Evolutionary conservation across 176 grass and related monocot species (phyloP).

Genomic region (Pharus latifolius): DNA sequence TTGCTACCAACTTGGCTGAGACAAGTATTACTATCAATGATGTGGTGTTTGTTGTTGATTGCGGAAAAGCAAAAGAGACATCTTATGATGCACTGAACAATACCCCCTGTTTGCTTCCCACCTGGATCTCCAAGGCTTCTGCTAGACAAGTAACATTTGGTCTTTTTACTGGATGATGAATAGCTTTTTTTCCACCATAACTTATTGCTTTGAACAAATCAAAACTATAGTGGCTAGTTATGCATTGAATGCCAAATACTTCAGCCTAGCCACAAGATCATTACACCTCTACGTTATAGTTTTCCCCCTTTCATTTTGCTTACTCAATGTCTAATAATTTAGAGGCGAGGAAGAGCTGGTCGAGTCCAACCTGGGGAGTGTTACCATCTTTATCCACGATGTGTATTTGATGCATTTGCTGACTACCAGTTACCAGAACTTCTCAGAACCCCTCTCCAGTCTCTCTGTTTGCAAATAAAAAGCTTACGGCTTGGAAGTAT

Average conservation of each 20-base stretch:
- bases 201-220: neutral
- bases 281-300: neutral
- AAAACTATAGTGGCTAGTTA: neutral
- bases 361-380: constrained; percentile 94
- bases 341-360: constrained; percentile 98
- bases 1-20: constrained; percentile 97
- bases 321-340: constrained; percentile 20
- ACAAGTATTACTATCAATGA: constrained; percentile 99
- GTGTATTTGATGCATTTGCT: constrained; percentile 79
- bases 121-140: constrained; percentile 99
- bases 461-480: constrained; percentile 99
- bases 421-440: constrained; percentile 98
- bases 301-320: neutral
- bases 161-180: neutral
- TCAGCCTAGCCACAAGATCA: too few species aligned
- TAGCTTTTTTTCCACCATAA: neutral
- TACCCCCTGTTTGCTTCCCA: constrained; percentile 90
- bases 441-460: constrained; percentile 89
- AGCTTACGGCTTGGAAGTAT: constrained; percentile 88
- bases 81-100: constrained; percentile 99
- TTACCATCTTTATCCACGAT: constrained; percentile 92
- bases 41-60: constrained; percentile 96
- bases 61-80: constrained; percentile 98
- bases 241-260: too few species aligned
- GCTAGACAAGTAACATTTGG: constrained; percentile 65